phyloP scores from a whole-genome alignment of 2,329 filamentous ascomycete species.

The Botrytis medusae region DNA sequence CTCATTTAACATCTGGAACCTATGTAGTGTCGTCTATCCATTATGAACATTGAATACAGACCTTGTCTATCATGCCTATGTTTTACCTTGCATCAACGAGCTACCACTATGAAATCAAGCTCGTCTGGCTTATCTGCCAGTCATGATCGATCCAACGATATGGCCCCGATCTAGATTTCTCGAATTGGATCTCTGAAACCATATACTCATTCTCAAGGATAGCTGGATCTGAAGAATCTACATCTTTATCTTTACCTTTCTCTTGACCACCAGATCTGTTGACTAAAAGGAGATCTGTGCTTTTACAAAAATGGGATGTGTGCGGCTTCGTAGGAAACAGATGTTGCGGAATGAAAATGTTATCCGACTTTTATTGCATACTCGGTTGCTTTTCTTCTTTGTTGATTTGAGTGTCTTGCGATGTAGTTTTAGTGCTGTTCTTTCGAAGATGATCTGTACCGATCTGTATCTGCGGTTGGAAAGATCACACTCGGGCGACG shows the following conservation, averaged over 20 bases:
- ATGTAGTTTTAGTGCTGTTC: background rate
- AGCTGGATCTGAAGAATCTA: background rate
- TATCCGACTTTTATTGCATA: background rate
- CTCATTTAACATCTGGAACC: background rate
- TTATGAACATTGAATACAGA: slow-evolving; percentile 16
- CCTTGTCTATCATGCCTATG: background rate
- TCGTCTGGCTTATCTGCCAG: background rate
- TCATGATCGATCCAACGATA: background rate
- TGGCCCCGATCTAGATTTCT: background rate
- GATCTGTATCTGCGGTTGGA: background rate
- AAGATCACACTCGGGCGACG: background rate
- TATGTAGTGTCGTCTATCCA: background rate
- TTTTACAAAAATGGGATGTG: background rate
- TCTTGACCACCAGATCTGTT: background rate
- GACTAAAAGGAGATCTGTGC: background rate
- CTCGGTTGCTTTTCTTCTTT: background rate
- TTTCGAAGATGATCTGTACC: background rate
- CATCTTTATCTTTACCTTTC: background rate
- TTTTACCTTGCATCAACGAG: background rate
- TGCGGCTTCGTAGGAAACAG: background rate
- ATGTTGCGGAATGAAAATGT: background rate
- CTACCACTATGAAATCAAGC: slow-evolving; percentile 10
- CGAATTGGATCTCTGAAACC: background rate
- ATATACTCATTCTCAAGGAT: background rate
- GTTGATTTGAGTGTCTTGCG: background rate